Conservation (phyloP, 306 rosid species). For the Corylus avellana region DNA sequence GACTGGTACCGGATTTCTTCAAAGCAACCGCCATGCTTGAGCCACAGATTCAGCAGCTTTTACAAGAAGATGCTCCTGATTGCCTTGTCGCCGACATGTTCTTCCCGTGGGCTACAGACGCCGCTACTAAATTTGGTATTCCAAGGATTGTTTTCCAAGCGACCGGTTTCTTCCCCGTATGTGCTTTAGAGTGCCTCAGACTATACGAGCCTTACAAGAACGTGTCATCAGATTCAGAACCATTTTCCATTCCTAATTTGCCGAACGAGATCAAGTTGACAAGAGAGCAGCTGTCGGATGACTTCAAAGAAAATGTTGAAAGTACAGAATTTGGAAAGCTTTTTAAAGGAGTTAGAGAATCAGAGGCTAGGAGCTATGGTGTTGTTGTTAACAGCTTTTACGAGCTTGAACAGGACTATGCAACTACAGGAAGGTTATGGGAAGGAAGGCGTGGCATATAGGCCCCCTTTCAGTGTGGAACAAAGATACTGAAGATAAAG, state of each 20-base stretch:
- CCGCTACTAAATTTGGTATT: slow-evolving; percentile 45
- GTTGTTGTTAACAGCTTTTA: slow-evolving; percentile 53
- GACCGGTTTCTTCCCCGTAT: slow-evolving; percentile 41
- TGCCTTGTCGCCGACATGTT: slow-evolving; percentile 51
- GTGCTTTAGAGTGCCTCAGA: slow-evolving; percentile 25
- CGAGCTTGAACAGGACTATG: slow-evolving; percentile 54
- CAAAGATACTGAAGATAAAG: slow-evolving; percentile 5
- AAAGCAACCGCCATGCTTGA: slow-evolving; percentile 34
- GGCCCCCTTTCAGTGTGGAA: slow-evolving; percentile 55
- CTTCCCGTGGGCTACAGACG: slow-evolving; percentile 51
- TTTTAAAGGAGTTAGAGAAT: slow-evolving; percentile 12
- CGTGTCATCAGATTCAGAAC: slow-evolving; percentile 40
- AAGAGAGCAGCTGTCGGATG: slow-evolving; percentile 27
- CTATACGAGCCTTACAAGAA: slow-evolving; percentile 45
- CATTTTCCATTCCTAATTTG: slow-evolving; percentile 47
- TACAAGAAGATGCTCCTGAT: slow-evolving; percentile 38
- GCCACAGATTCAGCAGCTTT: slow-evolving; percentile 37
- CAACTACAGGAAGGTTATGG: slow-evolving; percentile 32
- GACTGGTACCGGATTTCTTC: slow-evolving; percentile 7
- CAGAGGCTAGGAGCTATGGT: slow-evolving; percentile 43
- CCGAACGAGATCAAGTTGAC: slow-evolving; percentile 48
- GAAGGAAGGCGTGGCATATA: slow-evolving; percentile 55
- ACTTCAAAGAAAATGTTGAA: neutral
- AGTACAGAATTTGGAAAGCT: neutral
- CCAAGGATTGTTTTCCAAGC: slow-evolving; percentile 65